Base-by-base conservation (phyloP, 805 yeast genomes). In the Zygosaccharomyces kombuchaensis region DNA sequence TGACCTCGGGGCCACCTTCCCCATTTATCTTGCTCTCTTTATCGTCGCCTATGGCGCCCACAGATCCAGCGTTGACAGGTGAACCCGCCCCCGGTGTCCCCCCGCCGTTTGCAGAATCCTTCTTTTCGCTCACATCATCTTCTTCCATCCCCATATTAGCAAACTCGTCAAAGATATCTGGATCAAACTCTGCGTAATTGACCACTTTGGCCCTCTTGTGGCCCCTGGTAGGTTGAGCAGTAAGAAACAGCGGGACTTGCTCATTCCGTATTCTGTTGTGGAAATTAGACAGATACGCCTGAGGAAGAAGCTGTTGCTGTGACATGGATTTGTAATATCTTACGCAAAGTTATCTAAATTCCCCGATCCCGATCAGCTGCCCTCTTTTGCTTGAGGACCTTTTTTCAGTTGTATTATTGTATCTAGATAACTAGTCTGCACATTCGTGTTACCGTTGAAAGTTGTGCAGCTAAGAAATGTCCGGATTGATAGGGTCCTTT, bases 171-270 rank as follows among this genome's bases (percentile, higher is more conserved):
- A 71, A 79, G 45, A 76, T 75, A 52, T 81, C 81, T 40, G 77
- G 80, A 51, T 87, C 96, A 48, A 80, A 74, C 61, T 88, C 96
- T 0, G 96, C 93, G 59, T 89, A 89, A 61, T 85, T 87, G 42
- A 87, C 79, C 40, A 81, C 83, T 36, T 78, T 70, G 9, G 87
- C 81, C 55, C 96, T 73, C 62, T 87, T 88, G 27, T 88, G 82
- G 25, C 83, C 76, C 53, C 97, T 76, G 2, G 89, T 79, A 2
- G 87, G 86, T 19, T 84, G 82, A 1, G 88, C 84, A 2, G 87
- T 77, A 30, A 84, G 74, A 54, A 82, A 78, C 26, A 90, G 67
- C 1, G 95, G 80, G 27, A 88, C 86, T 46, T 82, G 80, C 27
- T 81, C 84, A 51, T 83, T 81, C 51, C 86, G 78, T 34, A 88